Conservation (phyloP, 2,329 filamentous ascomycete genomes). For the Arthroderma uncinatum region DNA sequence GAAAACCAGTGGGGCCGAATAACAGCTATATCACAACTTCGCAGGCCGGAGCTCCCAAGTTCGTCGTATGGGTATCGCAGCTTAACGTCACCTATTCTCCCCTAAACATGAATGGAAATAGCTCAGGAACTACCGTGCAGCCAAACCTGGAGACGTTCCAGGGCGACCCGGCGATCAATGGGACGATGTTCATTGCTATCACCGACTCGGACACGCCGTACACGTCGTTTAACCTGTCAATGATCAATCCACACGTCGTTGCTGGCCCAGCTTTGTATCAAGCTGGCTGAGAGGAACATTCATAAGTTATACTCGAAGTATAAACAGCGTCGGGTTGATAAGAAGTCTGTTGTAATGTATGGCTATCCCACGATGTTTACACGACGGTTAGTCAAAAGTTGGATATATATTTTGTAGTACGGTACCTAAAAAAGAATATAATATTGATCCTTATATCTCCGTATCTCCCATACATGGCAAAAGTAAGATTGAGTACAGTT, state of each 20-base stretch:
- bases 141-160: slow-evolving; percentile 57
- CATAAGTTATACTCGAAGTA: neutral
- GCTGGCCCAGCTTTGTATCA: slow-evolving; percentile 63
- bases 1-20: slow-evolving; percentile 61
- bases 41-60: slow-evolving; percentile 48
- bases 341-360: neutral
- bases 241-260: slow-evolving; percentile 65
- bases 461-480: neutral
- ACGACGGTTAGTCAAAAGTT: neutral
- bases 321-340: neutral
- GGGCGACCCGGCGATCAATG: slow-evolving; percentile 60
- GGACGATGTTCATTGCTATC: slow-evolving; percentile 67
- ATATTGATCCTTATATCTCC: too few relatives aligned
- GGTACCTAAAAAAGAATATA: neutral
- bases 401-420: neutral
- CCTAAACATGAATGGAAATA: slow-evolving; percentile 32
- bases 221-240: slow-evolving; percentile 64
- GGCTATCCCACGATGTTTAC: neutral
- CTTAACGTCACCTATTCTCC: slow-evolving; percentile 62
- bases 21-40: slow-evolving; percentile 65
- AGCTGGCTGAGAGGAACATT: slow-evolving; percentile 48
- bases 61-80: slow-evolving; percentile 66
- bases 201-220: slow-evolving; percentile 58
- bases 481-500: neutral
- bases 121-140: slow-evolving; percentile 35